These are phyloP conservation scores for Aspergillus nanangensis DNA, from an alignment of 495 filamentous ascomycete species.

Conservation along the genomic window DNA sequence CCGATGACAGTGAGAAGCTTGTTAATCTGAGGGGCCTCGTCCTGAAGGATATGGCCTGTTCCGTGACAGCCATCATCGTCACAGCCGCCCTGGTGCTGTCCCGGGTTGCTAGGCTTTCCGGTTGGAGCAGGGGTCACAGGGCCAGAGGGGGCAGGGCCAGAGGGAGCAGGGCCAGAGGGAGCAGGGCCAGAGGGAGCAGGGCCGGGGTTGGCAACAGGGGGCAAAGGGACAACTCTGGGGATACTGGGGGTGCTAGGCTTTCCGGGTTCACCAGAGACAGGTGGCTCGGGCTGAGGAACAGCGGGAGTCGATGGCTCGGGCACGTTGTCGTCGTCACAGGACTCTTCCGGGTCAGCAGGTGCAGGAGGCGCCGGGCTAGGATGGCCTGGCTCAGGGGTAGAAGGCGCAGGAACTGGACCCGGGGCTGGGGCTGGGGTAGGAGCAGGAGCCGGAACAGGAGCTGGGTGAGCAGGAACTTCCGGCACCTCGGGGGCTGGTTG, in stretches of 20 bases:
- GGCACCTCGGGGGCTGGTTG: not conserved
- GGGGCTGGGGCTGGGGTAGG: not conserved
- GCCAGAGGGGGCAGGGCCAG: no score
- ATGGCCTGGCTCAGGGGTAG: not conserved
- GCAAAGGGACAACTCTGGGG: no score
- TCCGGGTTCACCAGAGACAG: no score
- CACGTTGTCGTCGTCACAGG: no score
- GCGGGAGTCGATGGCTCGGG: no score
- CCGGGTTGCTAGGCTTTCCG: not conserved
- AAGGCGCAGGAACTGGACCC: not conserved
- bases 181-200: no score
- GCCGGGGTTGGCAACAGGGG: no score
- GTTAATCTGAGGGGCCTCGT: slow-evolving; percentile 21
- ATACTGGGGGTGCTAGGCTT: no score
- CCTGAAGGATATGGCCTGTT: slow-evolving; percentile 23
- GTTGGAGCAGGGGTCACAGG: not conserved
- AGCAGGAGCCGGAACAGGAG: not conserved
- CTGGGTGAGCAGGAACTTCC: not conserved
- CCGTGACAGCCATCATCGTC: slow-evolving; percentile 14
- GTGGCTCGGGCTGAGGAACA: no score
- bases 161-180: not conserved
- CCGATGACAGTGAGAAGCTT: slow-evolving; percentile 16
- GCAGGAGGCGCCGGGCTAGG: not conserved
- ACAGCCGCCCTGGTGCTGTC: slow-evolving; percentile 4
- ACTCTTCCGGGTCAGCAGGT: not conserved